Conservation (phyloP, 257 asterid species). For the Handroanthus guayacan region DNA sequence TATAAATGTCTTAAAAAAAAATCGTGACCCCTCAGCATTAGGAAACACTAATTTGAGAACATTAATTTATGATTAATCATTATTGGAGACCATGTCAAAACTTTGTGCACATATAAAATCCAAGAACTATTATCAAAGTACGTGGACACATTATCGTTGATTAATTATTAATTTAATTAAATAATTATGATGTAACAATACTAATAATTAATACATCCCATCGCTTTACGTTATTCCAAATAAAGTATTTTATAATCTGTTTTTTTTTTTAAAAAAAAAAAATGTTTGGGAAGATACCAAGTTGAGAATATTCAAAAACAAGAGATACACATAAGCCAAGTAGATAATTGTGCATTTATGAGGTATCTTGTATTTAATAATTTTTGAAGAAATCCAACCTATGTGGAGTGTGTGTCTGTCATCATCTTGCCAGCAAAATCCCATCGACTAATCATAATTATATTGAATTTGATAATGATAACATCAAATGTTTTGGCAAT, state of each 20-base stretch:
- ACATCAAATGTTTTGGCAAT: background rate
- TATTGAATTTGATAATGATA: background rate
- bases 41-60: conserved; percentile 20
- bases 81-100: conserved; percentile 27
- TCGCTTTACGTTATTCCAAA: background rate
- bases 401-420: conserved; percentile 33
- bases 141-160: conserved; percentile 15
- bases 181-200: background rate
- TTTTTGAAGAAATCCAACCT: conserved; percentile 28
- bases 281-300: conserved; percentile 39
- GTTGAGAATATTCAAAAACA: conserved; percentile 44
- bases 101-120: background rate
- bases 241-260: background rate
- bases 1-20: background rate
- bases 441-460: background rate
- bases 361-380: conserved; percentile 28
- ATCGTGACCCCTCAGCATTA: conserved; percentile 29
- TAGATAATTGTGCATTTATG: conserved; percentile 21
- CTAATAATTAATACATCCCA: background rate
- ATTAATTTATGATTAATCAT: conserved; percentile 14
- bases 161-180: background rate
- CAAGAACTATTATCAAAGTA: background rate
- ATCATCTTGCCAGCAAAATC: conserved; percentile 27
- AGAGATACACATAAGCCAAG: conserved; percentile 33
- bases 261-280: background rate